Conservation (phyloP, 495 filamentous ascomycete species). For the Apiosordaria backusii region DNA sequence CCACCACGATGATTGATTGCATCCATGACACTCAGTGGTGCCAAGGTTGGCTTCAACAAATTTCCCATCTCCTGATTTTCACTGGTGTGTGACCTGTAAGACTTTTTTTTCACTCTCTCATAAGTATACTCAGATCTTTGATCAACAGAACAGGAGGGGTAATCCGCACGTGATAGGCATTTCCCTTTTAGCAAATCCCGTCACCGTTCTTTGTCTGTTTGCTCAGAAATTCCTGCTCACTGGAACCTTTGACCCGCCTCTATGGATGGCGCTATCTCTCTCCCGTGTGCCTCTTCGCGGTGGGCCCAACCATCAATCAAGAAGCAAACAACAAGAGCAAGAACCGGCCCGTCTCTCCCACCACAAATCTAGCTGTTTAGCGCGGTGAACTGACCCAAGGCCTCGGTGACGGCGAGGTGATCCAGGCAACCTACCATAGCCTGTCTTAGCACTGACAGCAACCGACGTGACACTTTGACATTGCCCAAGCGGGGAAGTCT, state of each 20-base stretch:
- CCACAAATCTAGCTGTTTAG: too few species aligned
- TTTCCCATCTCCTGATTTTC: not conserved
- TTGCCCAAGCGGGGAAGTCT: not conserved
- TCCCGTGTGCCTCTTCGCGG: not conserved
- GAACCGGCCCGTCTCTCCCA: not conserved
- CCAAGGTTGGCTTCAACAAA: not conserved
- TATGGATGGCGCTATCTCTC: not conserved
- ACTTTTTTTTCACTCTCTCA: not conserved
- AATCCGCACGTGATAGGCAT: not conserved
- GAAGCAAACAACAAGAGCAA: not conserved
- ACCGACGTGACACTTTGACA: not conserved
- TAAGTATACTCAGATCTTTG: not conserved
- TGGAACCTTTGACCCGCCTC: constrained; percentile 35
- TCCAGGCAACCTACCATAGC: not conserved
- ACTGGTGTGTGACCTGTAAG: not conserved
- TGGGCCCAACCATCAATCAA: not conserved
- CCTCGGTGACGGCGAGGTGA: not conserved
- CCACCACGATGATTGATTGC: not conserved
- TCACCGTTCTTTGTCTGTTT: constrained; percentile 48
- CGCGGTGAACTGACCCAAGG: not conserved
- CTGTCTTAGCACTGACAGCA: not conserved
- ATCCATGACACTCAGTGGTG: not conserved
- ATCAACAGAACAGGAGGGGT: not conserved
- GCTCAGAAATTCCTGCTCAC: constrained; percentile 22
- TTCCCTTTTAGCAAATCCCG: not conserved